Evolutionary conservation across 495 filamentous ascomycete species (phyloP).

Genomic region (Aspergillus kassunensis): DNA sequence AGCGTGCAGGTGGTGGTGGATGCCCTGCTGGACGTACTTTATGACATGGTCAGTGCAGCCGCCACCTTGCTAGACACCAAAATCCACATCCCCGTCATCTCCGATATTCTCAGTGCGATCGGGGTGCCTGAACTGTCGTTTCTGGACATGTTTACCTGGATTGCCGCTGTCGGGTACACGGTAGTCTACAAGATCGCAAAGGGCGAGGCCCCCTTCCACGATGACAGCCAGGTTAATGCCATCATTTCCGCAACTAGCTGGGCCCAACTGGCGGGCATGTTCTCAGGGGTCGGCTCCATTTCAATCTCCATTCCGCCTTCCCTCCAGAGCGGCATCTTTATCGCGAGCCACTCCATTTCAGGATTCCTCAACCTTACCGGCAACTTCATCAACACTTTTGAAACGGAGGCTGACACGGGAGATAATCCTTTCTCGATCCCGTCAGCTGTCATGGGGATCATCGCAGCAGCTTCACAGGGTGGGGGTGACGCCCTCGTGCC

Average conservation of each 20-base stretch:
- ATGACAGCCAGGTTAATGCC: background rate
- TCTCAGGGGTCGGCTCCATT: no score
- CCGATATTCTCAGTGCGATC: constrained; percentile 9
- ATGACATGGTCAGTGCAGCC: background rate
- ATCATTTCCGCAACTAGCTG: background rate
- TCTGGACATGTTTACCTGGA: constrained; percentile 10
- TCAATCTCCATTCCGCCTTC: no score
- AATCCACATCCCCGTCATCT: constrained; percentile 16
- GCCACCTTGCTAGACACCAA: constrained; percentile 4
- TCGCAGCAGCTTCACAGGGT: background rate
- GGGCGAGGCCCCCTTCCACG: background rate
- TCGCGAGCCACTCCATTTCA: background rate
- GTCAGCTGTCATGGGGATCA: background rate
- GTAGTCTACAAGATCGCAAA: constrained; percentile 7
- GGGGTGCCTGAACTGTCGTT: constrained; percentile 10
- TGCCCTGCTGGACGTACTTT: constrained; percentile 8
- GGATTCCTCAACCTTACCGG: background rate
- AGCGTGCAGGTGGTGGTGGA: constrained; percentile 4
- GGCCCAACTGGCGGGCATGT: no score
- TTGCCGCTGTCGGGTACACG: background rate
- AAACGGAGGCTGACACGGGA: background rate
- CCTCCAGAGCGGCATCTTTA: no score
- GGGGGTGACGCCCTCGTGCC: background rate
- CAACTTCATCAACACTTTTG: background rate
- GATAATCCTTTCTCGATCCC: background rate